Percentiles rank a stretch among this genome's conserved stretches.
Conservation (phyloP, 2,329 filamentous ascomycete genomes). For the Didymella glomerata region DNA sequence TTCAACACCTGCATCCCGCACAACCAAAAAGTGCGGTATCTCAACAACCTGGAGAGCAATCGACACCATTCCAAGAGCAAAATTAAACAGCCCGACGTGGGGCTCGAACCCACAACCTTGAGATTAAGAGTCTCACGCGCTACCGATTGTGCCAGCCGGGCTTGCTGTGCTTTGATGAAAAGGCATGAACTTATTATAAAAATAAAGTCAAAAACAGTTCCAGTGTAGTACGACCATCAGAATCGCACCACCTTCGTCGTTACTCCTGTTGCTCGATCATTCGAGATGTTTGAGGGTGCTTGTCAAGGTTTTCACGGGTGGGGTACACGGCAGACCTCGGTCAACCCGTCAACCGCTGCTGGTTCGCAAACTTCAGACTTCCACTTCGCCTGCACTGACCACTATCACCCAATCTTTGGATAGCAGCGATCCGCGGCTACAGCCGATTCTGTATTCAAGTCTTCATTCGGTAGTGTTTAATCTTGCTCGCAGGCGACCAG, state of each 20-base stretch:
- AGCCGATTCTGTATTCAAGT: too few relatives aligned
- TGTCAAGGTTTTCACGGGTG: neutral
- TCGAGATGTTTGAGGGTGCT: neutral
- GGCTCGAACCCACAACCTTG: slow-evolving; percentile 2
- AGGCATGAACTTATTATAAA: neutral
- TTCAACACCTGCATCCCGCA: neutral
- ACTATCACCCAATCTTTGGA: too few relatives aligned
- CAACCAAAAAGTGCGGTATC: neutral
- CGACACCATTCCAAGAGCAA: neutral
- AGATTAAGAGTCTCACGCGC: slow-evolving; percentile 3
- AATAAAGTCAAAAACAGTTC: too few relatives aligned
- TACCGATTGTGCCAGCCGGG: slow-evolving; percentile 2
- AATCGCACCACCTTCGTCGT: too few relatives aligned
- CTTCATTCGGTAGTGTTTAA: neutral
- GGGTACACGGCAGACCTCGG: neutral
- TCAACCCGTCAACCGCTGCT: neutral
- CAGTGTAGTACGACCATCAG: too few relatives aligned
- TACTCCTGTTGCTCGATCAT: neutral
- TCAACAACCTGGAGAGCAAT: neutral
- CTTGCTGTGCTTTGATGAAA: neutral
- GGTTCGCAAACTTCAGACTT: too few relatives aligned
- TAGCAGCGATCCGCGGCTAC: too few relatives aligned
- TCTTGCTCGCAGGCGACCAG: neutral
- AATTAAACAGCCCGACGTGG: neutral
- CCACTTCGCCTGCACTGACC: too few relatives aligned